Base-by-base conservation (phyloP, 257 asterid genomes). In the Ligustrum vulgare region DNA sequence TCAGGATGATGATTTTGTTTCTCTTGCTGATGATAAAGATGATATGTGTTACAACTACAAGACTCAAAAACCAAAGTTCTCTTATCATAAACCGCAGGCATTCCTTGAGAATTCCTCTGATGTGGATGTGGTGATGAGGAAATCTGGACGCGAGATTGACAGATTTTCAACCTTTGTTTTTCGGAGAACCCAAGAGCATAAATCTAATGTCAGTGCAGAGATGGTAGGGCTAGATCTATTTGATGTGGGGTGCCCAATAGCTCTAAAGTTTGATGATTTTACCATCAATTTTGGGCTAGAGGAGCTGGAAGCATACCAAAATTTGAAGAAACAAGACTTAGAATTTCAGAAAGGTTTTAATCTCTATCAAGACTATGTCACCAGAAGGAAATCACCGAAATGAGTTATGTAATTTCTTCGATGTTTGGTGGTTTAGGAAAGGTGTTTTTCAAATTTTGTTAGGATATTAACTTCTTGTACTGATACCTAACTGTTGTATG, bases 21-120 rank as follows among this genome's bases (percentile, higher is more conserved):
- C 93, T 69, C 93, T 91, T 37, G 89, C 84, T 23, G 91, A 85
- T 80, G 93, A 87, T 79, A 78, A 75, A 23, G 91, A 89, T 28
- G 69, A 80, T 67, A 72, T 78, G 35, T 73, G 65, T 67, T 43
- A 47, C 31, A 58, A 9, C 69, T 49, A 41, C 31, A 67, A 9
- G 66, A 70, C 67, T 51, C 79, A 66, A 78, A 80, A 84, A 32
- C 15, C 63, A 20, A 77, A 75, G 63, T 76, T 86, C 68, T 75
- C 82, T 34, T 79, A 62, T 60, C 89, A 94, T 72, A 77, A 80
- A 70, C 91, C 89, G 8, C 80, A 79, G 7, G 80, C 87, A 0
- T 79, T 84, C 47, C 36, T 71, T 35, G 87, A 80, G 69, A 80
- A 67, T 60, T 62, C 78, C 16, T 67, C 77, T 6, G 20, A 36